Percentiles rank a stretch among this genome's conserved stretches.
These are phyloP conservation scores for Kluyveromyces marxianus DNA, from an alignment of 1,139 yeast genomes.

Conservation along the genomic window DNA sequence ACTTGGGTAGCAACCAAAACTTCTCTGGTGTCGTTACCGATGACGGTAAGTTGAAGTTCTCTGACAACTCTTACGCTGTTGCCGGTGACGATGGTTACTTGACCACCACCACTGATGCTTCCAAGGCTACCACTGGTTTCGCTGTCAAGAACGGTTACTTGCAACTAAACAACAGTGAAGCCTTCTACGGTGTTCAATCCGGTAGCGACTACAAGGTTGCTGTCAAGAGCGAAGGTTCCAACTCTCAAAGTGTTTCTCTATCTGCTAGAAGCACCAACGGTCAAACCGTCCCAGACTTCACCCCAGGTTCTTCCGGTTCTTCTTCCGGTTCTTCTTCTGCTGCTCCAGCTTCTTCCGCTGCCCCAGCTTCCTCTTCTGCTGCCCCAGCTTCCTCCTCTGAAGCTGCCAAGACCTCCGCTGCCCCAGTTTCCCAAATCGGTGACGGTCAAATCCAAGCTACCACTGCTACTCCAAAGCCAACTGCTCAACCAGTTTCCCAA, in stretches of 20 bases:
- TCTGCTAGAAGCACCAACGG: conserved; percentile 14
- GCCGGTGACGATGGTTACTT: conserved; percentile 18
- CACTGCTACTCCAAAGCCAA: conserved; percentile 20
- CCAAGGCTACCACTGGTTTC: conserved; percentile 27
- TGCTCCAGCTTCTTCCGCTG: neutral
- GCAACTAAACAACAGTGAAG: conserved; percentile 19
- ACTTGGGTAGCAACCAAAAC: conserved; percentile 10
- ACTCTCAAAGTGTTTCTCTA: conserved; percentile 12
- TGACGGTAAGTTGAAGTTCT: conserved; percentile 19
- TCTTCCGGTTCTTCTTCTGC: neutral
- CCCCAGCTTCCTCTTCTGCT: neutral
- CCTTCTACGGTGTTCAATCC: conserved; percentile 19
- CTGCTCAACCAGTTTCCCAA: conserved; percentile 33
- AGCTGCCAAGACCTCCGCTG: conserved; percentile 4
- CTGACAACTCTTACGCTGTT: conserved; percentile 25
- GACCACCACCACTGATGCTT: conserved; percentile 8
- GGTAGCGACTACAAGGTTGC: conserved; percentile 14
- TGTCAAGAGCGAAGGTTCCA: conserved; percentile 8
- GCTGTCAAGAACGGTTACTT: conserved; percentile 23
- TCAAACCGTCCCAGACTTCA: conserved; percentile 12
- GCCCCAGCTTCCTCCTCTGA: neutral
- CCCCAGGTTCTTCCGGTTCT: conserved; percentile 8
- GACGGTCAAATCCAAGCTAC: conserved; percentile 10
- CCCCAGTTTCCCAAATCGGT: conserved; percentile 10
- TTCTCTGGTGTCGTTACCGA: conserved; percentile 16